These are phyloP conservation scores for Quercus rubra DNA, from an alignment of 306 rosid genomes.

Conservation along the genomic window DNA sequence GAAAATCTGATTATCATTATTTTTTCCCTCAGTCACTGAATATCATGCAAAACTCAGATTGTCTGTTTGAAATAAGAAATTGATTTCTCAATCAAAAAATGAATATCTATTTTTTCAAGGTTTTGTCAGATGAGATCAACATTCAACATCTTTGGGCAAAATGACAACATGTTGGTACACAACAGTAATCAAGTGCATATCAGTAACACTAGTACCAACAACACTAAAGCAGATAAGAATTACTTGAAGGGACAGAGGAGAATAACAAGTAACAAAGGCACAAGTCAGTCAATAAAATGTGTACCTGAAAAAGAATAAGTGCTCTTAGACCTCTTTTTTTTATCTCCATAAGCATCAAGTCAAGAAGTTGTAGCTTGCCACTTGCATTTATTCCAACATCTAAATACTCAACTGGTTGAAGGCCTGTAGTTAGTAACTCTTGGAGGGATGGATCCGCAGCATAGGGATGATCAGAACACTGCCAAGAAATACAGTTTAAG, in stretches of 20 bases:
- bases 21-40: not conserved
- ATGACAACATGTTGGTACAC: not conserved
- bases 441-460: constrained; percentile 41
- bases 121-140: not conserved
- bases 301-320: constrained; percentile 80
- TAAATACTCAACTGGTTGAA: constrained; percentile 39
- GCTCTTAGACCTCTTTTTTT: constrained; percentile 53
- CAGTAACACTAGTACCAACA: not conserved
- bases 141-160: not conserved
- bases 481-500: constrained; percentile 27
- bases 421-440: constrained; percentile 39
- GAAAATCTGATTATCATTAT: not conserved
- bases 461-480: constrained; percentile 93
- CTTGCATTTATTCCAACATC: constrained; percentile 73
- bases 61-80: not conserved
- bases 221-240: not conserved
- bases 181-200: not conserved
- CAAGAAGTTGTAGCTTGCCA: constrained; percentile 89
- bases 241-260: not conserved
- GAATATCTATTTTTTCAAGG: not conserved
- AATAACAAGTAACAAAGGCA: not conserved
- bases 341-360: constrained; percentile 74
- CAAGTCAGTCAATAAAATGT: not conserved
- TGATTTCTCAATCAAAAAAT: not conserved
- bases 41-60: not conserved